phyloP scores from a whole-genome alignment of 1,284 basidiomycete species.

The Wolfiporia cocos region DNA sequence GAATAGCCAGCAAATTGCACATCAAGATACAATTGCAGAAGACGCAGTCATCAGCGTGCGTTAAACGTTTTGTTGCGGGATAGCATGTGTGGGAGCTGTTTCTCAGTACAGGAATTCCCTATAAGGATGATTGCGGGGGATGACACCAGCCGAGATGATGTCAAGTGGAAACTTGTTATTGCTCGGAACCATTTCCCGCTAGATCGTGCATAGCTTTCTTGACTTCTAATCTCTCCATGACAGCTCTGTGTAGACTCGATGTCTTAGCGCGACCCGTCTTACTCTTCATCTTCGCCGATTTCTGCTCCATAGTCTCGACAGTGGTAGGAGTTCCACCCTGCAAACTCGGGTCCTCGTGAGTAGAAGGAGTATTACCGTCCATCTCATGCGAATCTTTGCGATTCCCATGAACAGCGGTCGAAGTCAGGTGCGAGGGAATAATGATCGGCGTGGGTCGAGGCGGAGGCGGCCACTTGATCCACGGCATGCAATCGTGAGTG shows the following conservation, averaged over 20 bases:
- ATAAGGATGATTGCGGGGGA: too few relatives aligned
- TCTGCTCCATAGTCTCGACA: slow-evolving; percentile 6
- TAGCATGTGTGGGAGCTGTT: too few relatives aligned
- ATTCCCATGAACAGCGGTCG: slow-evolving; percentile 19
- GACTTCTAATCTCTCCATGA: slow-evolving; percentile 68
- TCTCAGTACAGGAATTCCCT: too few relatives aligned
- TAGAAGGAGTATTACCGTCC: too few relatives aligned
- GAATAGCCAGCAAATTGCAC: too few relatives aligned
- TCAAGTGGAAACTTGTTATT: too few relatives aligned
- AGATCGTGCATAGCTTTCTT: slow-evolving; percentile 66
- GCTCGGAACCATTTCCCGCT: slow-evolving; percentile 10
- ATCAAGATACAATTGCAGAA: too few relatives aligned
- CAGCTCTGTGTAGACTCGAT: slow-evolving; percentile 67
- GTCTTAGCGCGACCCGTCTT: slow-evolving; percentile 35
- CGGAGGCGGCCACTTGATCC: slow-evolving; percentile 71
- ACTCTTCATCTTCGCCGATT: slow-evolving; percentile 20
- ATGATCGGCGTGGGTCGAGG: slow-evolving; percentile 67
- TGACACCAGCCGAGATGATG: too few relatives aligned
- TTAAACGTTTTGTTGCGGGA: too few relatives aligned
- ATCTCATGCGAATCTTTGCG: neutral
- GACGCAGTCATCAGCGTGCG: too few relatives aligned
- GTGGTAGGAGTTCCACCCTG: neutral
- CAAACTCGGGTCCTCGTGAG: neutral
- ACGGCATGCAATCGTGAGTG: neutral
- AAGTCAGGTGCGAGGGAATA: slow-evolving; percentile 57